Evolutionary conservation across 805 yeast genomes (phyloP), one percentile per base, ranked within the genome.

Genomic region (Suhomyces vadensis): DNA sequence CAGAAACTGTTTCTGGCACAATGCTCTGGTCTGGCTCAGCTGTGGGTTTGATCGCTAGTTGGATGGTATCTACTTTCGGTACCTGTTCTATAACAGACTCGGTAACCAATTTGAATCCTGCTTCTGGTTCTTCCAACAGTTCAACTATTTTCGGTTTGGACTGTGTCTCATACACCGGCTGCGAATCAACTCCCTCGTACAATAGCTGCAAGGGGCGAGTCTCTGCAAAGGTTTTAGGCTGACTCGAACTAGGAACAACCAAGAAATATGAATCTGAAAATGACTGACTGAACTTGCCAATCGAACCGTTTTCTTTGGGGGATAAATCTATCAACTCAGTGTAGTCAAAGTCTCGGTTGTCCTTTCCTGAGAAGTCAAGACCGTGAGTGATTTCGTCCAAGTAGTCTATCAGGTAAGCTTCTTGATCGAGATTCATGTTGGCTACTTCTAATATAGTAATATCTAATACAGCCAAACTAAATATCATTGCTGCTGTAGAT

Each of bases 301-400:
- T n/a, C n/a, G n/a, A n/a, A n/a, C n/a, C n/a, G n/a, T n/a, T n/a
- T n/a, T n/a, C n/a, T n/a, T n/a, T n/a, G n/a, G n/a, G n/a, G n/a
- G n/a, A n/a, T n/a, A 26, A 7, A 4, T 25, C 27, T 25, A n/a
- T n/a, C n/a, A 26, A 11, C 14, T 29, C 33, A 2, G 19, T 29
- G 14, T 29, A 29, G 20, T 29, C 33, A 16, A 8, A 29, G 11
- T 29, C 19, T 4, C 7, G 14, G 20, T 17, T 29, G 6, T 29
- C 33, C 9, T 29, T 29, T 13, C 31, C 31, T 2, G n/a, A 14
- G 19, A 21, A 22, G 6, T 14, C 39, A 23, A 36, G 26, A n/a
- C n/a, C 23, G 26, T 35, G 16, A 19, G 39, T 36, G 27, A 36
- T 21, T 14, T 36, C 39, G 14, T 20, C 27, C 22, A 22, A 36